Evolutionary conservation across 1,284 basidiomycete species (phyloP).

Genomic region (Pseudozyma sp.): DNA sequence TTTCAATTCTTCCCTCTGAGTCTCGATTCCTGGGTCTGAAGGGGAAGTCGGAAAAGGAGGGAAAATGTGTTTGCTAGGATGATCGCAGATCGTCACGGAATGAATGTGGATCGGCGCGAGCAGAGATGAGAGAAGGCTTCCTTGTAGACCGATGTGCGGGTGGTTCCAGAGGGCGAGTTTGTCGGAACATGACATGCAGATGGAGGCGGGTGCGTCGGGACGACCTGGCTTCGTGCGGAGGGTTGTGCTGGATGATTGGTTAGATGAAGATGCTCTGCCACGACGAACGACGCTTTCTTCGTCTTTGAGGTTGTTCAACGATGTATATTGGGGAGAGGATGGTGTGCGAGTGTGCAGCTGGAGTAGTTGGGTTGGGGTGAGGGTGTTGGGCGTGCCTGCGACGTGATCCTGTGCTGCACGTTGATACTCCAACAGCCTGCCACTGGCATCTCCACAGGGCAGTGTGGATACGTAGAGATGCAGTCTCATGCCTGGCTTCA

Average conservation of each 20-base stretch:
- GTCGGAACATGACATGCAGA: conserved; percentile 57
- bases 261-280: conserved; percentile 24
- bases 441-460: conserved; percentile 74
- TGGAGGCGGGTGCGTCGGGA: conserved; percentile 51
- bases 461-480: conserved; percentile 86
- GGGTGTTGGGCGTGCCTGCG: not conserved
- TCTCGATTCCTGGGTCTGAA: not conserved
- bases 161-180: conserved; percentile 55
- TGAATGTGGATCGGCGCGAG: conserved; percentile 40
- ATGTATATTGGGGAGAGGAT: not conserved
- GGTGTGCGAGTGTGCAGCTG: not conserved
- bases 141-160: conserved; percentile 48
- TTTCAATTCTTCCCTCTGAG: conserved; percentile 13
- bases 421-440: conserved; percentile 37
- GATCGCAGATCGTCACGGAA: conserved; percentile 37
- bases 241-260: not conserved
- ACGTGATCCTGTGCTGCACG: conserved; percentile 35
- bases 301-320: not conserved
- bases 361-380: conserved; percentile 16
- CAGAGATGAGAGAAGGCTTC: conserved; percentile 37
- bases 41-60: conserved; percentile 11
- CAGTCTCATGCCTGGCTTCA: conserved; percentile 71
- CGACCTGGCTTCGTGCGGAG: conserved; percentile 58
- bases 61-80: conserved; percentile 32
- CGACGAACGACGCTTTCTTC: conserved; percentile 4